Conservation (phyloP, 768 basidiomycete species). For the Pleurotus tuber-regium region DNA sequence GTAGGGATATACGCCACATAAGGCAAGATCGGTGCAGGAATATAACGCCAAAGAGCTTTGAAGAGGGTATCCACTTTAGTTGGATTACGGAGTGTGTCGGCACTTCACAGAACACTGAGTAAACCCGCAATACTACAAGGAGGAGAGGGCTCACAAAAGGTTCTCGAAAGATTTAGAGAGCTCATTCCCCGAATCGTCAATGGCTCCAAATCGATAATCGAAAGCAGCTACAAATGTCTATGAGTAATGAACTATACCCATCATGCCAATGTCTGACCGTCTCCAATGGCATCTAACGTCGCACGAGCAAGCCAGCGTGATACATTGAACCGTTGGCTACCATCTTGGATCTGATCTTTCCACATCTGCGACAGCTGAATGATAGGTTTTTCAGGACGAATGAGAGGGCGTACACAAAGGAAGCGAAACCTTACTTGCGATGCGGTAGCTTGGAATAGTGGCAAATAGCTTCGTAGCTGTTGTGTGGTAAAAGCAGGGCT, state of each 20-base stretch:
- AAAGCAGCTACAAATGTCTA: slow-evolving; percentile 29
- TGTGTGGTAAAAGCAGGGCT: slow-evolving; percentile 22
- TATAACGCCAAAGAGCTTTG: slow-evolving; percentile 5
- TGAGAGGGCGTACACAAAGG: neutral
- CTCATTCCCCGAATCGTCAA: slow-evolving; percentile 20
- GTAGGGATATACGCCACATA: slow-evolving; percentile 4
- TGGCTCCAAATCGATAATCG: slow-evolving; percentile 30
- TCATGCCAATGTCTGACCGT: slow-evolving; percentile 22
- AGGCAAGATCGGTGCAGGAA: neutral
- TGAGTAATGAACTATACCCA: neutral
- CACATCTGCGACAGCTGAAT: slow-evolving; percentile 21
- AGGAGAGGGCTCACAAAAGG: slow-evolving; percentile 17
- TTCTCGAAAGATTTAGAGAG: slow-evolving; percentile 19
- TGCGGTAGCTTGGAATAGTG: slow-evolving; percentile 25
- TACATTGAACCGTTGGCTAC: slow-evolving; percentile 22
- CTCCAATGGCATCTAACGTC: slow-evolving; percentile 35
- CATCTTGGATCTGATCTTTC: slow-evolving; percentile 23
- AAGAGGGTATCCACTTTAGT: slow-evolving; percentile 16
- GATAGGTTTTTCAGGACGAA: slow-evolving; percentile 5
- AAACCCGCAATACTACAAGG: slow-evolving; percentile 25
- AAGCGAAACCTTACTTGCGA: slow-evolving; percentile 17
- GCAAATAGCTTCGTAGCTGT: slow-evolving; percentile 17
- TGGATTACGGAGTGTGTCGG: slow-evolving; percentile 1
- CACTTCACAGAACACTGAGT: slow-evolving; percentile 16
- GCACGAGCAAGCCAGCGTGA: slow-evolving; percentile 28